A percentile compares a stretch with the other conserved stretches of the same genome.
Conservation (phyloP, 2,329 filamentous ascomycete species). For the Chaetomium strumarium region DNA sequence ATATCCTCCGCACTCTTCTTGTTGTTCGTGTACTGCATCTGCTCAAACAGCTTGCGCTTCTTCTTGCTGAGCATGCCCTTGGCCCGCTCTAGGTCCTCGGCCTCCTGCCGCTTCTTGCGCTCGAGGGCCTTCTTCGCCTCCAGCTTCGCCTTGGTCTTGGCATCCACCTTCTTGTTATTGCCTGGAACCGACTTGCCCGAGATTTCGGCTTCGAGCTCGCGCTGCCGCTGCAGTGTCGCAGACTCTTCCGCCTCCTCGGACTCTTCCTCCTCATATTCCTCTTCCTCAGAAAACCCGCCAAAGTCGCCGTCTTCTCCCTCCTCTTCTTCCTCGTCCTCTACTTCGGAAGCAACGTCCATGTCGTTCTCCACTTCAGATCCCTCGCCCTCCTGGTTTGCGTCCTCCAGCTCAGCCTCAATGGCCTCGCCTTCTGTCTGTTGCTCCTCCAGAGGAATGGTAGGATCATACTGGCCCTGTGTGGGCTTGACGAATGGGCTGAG, state of each 20-base stretch:
- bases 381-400: slow-evolving; percentile 44
- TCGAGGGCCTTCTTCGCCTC: slow-evolving; percentile 64
- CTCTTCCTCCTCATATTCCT: slow-evolving; percentile 41
- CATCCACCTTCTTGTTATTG: slow-evolving; percentile 40
- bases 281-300: slow-evolving; percentile 36
- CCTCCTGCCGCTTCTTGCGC: slow-evolving; percentile 67
- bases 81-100: slow-evolving; percentile 82
- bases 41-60: slow-evolving; percentile 95
- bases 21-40: slow-evolving; percentile 94
- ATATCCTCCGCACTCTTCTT: slow-evolving; percentile 88
- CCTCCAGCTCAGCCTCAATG: slow-evolving; percentile 58
- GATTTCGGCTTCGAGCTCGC: slow-evolving; percentile 88
- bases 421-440: slow-evolving; percentile 86
- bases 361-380: slow-evolving; percentile 34
- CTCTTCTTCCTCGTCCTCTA: slow-evolving; percentile 34
- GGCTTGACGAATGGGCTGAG: slow-evolving; percentile 92
- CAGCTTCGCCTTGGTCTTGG: slow-evolving; percentile 58
- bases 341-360: slow-evolving; percentile 39
- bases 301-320: slow-evolving; percentile 37
- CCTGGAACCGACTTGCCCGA: slow-evolving; percentile 58
- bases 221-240: slow-evolving; percentile 67
- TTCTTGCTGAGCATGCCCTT: slow-evolving; percentile 99
- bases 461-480: slow-evolving; percentile 84
- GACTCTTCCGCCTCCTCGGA: slow-evolving; percentile 38
- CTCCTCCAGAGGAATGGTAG: slow-evolving; percentile 75